These are phyloP conservation scores for Furcasterigmium furcatum DNA, from an alignment of 2,329 filamentous ascomycete species.

Conservation along the genomic window DNA sequence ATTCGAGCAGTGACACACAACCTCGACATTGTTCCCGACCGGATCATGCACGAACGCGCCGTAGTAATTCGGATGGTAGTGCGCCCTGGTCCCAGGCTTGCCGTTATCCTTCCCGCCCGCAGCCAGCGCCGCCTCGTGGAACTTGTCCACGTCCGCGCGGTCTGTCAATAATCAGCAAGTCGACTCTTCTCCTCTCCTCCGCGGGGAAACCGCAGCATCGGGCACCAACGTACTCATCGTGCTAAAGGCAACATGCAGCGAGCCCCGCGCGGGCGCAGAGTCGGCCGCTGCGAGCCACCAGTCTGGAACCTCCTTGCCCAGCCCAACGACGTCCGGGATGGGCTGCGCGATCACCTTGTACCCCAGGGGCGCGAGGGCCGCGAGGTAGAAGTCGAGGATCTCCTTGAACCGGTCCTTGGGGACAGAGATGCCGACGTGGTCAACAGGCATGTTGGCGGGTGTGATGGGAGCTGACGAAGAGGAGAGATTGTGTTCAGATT, in stretches of 20 bases:
- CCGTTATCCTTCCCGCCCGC: conserved; percentile 46
- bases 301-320: conserved; percentile 24
- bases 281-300: conserved; percentile 21
- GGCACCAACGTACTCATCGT: conserved; percentile 20
- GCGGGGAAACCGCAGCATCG: no score
- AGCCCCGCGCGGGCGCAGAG: conserved; percentile 8
- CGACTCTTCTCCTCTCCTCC: not conserved
- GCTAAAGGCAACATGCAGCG: conserved; percentile 25
- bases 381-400: conserved; percentile 27
- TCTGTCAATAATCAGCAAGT: conserved; percentile 19
- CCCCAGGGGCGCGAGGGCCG: conserved; percentile 29
- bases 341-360: conserved; percentile 24
- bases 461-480: not conserved
- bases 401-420: conserved; percentile 21
- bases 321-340: conserved; percentile 23
- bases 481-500: not conserved
- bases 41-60: conserved; percentile 48
- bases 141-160: conserved; percentile 37
- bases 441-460: conserved; percentile 26
- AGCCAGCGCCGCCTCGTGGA: conserved; percentile 36
- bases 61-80: conserved; percentile 46
- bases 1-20: conserved; percentile 23
- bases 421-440: conserved; percentile 27
- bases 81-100: conserved; percentile 36
- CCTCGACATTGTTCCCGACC: conserved; percentile 50